A percentile compares a stretch with the other conserved stretches of the same genome.
Evolutionary conservation across 1,284 basidiomycete species (phyloP).

Genomic region (Serendipita sp.): DNA sequence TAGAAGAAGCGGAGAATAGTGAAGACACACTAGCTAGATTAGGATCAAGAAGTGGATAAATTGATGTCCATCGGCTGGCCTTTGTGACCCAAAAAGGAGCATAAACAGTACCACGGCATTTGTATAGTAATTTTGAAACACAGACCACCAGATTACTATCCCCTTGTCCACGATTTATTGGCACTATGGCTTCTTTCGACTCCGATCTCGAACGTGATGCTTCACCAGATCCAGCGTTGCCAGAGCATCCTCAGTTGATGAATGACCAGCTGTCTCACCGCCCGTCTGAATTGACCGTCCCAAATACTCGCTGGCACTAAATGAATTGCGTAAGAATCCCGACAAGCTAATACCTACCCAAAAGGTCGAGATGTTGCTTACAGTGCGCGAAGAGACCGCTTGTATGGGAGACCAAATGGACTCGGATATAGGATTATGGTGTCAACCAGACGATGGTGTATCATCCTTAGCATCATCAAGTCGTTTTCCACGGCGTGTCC

Average conservation of each 20-base stretch:
- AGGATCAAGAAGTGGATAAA: constrained; percentile 47
- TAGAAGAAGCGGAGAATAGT: constrained; percentile 67
- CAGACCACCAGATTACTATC: too few relatives aligned
- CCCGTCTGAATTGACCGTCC: constrained; percentile 65
- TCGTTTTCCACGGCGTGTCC: constrained; percentile 86
- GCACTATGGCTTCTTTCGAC: constrained; percentile 3
- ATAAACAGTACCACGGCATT: background rate
- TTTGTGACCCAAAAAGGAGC: background rate
- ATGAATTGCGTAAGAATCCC: background rate
- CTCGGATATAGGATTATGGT: constrained; percentile 78
- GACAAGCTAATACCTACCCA: constrained; percentile 4
- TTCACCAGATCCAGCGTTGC: constrained; percentile 74
- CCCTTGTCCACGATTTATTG: background rate
- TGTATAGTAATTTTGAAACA: too few relatives aligned
- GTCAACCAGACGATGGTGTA: constrained; percentile 72
- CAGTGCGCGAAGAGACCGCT: constrained; percentile 67
- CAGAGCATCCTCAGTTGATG: constrained; percentile 68
- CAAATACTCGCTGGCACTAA: constrained; percentile 62
- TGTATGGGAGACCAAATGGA: constrained; percentile 58
- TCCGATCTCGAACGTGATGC: constrained; percentile 23
- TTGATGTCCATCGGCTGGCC: background rate
- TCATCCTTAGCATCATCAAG: constrained; percentile 68
- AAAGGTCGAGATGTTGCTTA: constrained; percentile 26
- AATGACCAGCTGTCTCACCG: constrained; percentile 61
- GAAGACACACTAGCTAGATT: constrained; percentile 65